Evolutionary conservation across 345 rosid genomes (phyloP).

Genomic region (Citropsis articulata): DNA sequence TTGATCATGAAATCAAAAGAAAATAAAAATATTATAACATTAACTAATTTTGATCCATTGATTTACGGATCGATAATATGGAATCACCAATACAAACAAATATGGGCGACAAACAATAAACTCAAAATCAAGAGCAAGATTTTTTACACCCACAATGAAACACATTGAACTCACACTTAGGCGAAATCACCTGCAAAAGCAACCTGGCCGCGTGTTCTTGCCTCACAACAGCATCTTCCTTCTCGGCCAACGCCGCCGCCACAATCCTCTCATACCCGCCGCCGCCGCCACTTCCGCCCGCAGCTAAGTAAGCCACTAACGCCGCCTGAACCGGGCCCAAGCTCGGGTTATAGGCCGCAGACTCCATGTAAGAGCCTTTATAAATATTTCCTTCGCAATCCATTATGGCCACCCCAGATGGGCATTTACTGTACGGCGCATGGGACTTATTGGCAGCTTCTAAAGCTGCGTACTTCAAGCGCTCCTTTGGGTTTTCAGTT

Average conservation of each 20-base stretch:
- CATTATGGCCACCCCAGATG: slow-evolving; percentile 78
- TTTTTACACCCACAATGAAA: slow-evolving; percentile 42
- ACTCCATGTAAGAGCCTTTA: slow-evolving; percentile 80
- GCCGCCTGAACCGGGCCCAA: slow-evolving; percentile 96
- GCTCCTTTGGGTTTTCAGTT: neutral
- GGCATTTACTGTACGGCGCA: slow-evolving; percentile 86
- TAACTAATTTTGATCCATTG: neutral
- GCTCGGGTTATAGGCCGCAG: slow-evolving; percentile 95
- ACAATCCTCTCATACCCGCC: slow-evolving; percentile 73
- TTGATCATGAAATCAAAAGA: neutral
- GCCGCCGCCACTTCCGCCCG: slow-evolving; percentile 48
- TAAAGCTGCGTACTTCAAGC: slow-evolving; percentile 45
- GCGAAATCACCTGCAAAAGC: slow-evolving; percentile 59
- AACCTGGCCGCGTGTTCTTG: slow-evolving; percentile 74
- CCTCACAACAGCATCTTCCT: slow-evolving; percentile 52
- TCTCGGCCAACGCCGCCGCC: slow-evolving; percentile 78
- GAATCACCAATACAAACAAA: neutral
- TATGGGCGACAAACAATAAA: neutral
- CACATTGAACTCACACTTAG: slow-evolving; percentile 66
- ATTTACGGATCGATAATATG: neutral
- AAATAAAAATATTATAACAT: neutral
- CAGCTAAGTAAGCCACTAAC: slow-evolving; percentile 67
- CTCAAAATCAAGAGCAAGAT: neutral
- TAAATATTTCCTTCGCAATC: slow-evolving; percentile 77
- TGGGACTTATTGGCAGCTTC: slow-evolving; percentile 81